Percentiles rank a stretch among this genome's conserved stretches.
Evolutionary conservation across 1,284 basidiomycete species (phyloP).

Genomic region (Heterobasidion parviporum): DNA sequence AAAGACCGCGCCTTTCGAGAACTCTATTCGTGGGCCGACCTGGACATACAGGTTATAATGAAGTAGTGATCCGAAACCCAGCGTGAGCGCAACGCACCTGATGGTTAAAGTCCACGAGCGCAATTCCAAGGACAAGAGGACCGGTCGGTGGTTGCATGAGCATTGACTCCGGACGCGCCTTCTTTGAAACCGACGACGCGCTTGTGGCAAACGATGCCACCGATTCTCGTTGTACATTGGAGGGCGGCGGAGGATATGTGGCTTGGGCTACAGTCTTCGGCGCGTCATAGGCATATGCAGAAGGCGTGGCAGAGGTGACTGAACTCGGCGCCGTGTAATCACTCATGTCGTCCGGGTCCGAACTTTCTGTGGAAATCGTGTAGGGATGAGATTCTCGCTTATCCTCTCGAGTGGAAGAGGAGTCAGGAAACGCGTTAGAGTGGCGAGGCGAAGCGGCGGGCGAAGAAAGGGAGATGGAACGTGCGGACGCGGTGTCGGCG

Average conservation of each 20-base stretch:
- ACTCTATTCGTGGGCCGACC: constrained; percentile 91
- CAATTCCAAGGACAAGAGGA: constrained; percentile 72
- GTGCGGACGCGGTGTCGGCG: constrained; percentile 73
- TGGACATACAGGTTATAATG: constrained; percentile 22
- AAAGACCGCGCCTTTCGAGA: constrained; percentile 59
- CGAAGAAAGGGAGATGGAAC: constrained; percentile 67
- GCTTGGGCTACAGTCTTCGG: constrained; percentile 12
- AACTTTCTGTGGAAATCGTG: constrained; percentile 17
- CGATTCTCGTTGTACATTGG: constrained; percentile 44
- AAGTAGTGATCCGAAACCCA: not conserved
- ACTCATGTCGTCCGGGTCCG: constrained; percentile 7
- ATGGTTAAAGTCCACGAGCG: constrained; percentile 88
- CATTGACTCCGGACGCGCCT: constrained; percentile 70
- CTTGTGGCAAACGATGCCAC: constrained; percentile 47
- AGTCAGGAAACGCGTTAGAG: constrained; percentile 23
- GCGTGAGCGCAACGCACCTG: constrained; percentile 39
- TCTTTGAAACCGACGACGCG: constrained; percentile 60
- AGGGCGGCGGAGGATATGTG: constrained; percentile 53
- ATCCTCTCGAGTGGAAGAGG: constrained; percentile 5
- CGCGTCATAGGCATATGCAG: not conserved
- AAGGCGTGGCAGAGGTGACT: constrained; percentile 7
- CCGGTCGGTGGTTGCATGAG: constrained; percentile 49
- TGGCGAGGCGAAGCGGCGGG: constrained; percentile 38
- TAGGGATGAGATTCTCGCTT: constrained; percentile 37
- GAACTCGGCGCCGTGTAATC: constrained; percentile 6